A percentile compares a stretch with the other conserved stretches of the same genome.
Conservation (phyloP, 129 eudicot species). For the Tagetes erecta region DNA sequence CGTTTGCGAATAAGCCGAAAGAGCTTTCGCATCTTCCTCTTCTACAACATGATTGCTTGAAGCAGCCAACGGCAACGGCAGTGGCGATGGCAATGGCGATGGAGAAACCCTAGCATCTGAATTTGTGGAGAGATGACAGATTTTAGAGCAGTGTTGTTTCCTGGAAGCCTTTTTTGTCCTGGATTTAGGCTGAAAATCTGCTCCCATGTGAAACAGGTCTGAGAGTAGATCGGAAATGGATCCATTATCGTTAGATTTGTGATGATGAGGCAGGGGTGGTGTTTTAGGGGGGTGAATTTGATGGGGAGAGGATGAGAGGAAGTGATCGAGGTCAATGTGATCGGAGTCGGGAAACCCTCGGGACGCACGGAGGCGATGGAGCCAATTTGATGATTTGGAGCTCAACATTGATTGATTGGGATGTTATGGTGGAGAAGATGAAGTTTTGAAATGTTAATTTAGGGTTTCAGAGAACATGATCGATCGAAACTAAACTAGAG, state of each 20-base stretch:
- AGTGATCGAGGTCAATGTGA: slow-evolving; percentile 18
- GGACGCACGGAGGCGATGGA: slow-evolving; percentile 24
- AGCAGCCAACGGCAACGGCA: too few relatives aligned
- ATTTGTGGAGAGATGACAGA: slow-evolving; percentile 26
- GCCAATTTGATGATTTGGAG: slow-evolving; percentile 20
- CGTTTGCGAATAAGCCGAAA: slow-evolving; percentile 57
- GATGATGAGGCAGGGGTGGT: not conserved
- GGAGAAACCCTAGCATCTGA: slow-evolving; percentile 14
- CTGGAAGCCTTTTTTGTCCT: slow-evolving; percentile 45
- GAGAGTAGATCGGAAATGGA: not conserved
- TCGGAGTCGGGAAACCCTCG: slow-evolving; percentile 13
- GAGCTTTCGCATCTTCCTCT: slow-evolving; percentile 26
- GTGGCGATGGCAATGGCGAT: not conserved
- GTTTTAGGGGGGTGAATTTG: not conserved
- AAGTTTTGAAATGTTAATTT: slow-evolving; percentile 5
- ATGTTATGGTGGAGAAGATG: not conserved
- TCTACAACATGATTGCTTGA: not conserved
- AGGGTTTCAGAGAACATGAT: slow-evolving; percentile 20
- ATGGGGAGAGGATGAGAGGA: slow-evolving; percentile 7
- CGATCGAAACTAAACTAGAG: not conserved
- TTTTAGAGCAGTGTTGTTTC: slow-evolving; percentile 69
- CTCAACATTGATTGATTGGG: not conserved
- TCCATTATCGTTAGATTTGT: not conserved
- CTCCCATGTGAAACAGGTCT: slow-evolving; percentile 18
- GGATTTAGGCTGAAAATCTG: slow-evolving; percentile 26